Percentiles rank a stretch among this genome's conserved stretches.
Evolutionary conservation across 108 stramenopile species (phyloP).

Genomic region (Conticribra weissflogii): DNA sequence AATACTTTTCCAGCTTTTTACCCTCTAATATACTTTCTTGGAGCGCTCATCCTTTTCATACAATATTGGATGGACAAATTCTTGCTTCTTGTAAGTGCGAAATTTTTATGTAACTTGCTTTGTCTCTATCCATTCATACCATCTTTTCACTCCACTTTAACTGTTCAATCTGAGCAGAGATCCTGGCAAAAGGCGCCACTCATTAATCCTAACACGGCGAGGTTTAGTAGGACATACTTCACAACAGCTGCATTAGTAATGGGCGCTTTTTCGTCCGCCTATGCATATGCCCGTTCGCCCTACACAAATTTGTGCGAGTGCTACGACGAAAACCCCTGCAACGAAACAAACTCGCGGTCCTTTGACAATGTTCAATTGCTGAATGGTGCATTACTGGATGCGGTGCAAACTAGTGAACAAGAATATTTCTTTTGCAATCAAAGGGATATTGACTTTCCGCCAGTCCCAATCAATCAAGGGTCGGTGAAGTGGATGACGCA

Average conservation of each 20-base stretch:
- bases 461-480: constrained; percentile 42
- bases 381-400: constrained; percentile 6
- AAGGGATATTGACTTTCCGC: constrained; percentile 55
- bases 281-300: constrained; percentile 64
- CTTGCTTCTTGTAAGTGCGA: constrained; percentile 53
- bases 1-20: constrained; percentile 48
- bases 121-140: too few species aligned
- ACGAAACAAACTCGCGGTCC: background rate
- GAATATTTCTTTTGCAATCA: constrained; percentile 53
- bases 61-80: constrained; percentile 73
- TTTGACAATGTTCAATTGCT: constrained; percentile 23
- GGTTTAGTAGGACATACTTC: constrained; percentile 69
- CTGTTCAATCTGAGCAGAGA: too few species aligned
- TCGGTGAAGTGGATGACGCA: constrained; percentile 62
- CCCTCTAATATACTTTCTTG: constrained; percentile 70
- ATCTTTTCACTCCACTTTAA: too few species aligned
- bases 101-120: background rate
- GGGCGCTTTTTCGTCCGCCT: constrained; percentile 48
- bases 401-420: constrained; percentile 36
- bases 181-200: constrained; percentile 63
- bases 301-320: constrained; percentile 68
- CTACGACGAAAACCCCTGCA: background rate
- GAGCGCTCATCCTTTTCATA: constrained; percentile 56
- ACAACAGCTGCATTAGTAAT: constrained; percentile 58
- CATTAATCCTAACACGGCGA: constrained; percentile 59